Base-by-base conservation (phyloP, 164 flowering plant species). In the grape (Vitis vinifera) region DNA sequence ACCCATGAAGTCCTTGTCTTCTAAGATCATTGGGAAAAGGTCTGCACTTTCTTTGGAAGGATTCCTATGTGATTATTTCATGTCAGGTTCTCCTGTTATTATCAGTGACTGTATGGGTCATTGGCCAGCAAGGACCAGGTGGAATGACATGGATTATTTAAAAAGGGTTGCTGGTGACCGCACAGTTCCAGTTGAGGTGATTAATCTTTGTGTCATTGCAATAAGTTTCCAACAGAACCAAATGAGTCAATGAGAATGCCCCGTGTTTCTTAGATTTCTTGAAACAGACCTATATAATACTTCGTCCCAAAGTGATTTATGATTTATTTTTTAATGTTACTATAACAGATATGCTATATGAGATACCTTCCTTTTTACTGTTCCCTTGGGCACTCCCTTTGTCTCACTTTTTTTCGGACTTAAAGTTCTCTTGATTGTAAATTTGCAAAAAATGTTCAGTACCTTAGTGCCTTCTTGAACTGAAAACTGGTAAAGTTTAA, bases 161-260 rank as follows among this genome's bases (percentile, higher is more conserved):
- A 82, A 77, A 76, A 84, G 74, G 79, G 87, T 90, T 78, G 99
- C 98, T 61, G 98, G 99, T 59, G 90, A 81, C 51, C 91, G 97
- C 10, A 95, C 99, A 10, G 84, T 95, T 70, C 98, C 98, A 16
- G 99, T 95, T 76, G 99, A 95, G 98, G 99, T 95, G 80, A 82
- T 79, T 77, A 63, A 63, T 70, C 59, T 59, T 64, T 16, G 17
- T 37, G 37, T 29, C 52, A n/a, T 4, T 63, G 16, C 48, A 17
- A 47, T 14, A 23, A 17, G 6, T 29, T 16, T 48, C 29, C 29
- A 16, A 16, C 15, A 6, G 29, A 57, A 3, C 19, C 59, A 57
- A 6, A 57, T 19, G 59, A 6, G 23, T 57, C 29, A 37, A 37
- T 37, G 44, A 3, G 5, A 37, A 37, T 37, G 44, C 44, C 44